These are phyloP conservation scores for Marsdenia floribunda DNA, from an alignment of 257 asterid genomes.

Conservation along the genomic window DNA sequence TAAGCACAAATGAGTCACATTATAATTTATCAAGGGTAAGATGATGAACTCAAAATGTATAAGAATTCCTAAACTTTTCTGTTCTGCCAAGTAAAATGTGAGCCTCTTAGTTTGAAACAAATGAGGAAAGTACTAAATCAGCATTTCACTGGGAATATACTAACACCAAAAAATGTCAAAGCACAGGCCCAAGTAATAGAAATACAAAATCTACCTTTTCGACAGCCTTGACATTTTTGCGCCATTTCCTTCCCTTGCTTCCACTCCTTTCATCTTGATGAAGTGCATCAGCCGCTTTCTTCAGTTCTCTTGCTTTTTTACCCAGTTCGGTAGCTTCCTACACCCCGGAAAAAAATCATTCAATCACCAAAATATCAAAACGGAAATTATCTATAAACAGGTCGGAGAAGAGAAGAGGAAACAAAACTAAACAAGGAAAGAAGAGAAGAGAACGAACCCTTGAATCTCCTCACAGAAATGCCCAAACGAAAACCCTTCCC, in stretches of 20 bases:
- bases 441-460: no score
- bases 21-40: not conserved
- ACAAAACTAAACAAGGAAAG: no score
- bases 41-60: not conserved
- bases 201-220: conserved; percentile 55
- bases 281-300: conserved; percentile 90
- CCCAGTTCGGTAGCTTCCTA: conserved; percentile 98
- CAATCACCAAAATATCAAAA: conserved; percentile 16
- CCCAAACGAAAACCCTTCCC: no score
- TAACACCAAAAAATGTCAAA: not conserved
- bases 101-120: not conserved
- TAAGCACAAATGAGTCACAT: not conserved
- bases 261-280: conserved; percentile 97
- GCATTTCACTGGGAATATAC: not conserved
- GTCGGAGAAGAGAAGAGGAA: no score
- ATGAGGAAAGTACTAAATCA: not conserved
- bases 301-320: conserved; percentile 85
- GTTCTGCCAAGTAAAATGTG: not conserved
- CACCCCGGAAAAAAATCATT: conserved; percentile 20
- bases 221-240: conserved; percentile 90
- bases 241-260: conserved; percentile 96
- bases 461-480: no score
- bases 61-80: not conserved
- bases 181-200: not conserved
- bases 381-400: no score